phyloP scores from a whole-genome alignment of 768 basidiomycete genomes.

The Plicaturopsis crispa region DNA sequence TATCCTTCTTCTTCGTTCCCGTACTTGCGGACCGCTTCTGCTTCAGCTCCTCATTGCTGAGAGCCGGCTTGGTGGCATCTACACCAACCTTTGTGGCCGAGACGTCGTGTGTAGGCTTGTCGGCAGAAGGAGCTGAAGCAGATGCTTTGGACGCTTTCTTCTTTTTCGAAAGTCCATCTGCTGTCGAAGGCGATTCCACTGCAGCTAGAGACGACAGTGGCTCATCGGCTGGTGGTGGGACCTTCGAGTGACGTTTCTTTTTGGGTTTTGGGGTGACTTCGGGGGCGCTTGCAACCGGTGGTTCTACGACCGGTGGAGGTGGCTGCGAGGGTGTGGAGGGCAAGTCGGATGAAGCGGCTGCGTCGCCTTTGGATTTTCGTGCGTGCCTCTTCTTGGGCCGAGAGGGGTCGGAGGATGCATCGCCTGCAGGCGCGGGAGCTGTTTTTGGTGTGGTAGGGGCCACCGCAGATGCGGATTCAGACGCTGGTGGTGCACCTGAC shows the following conservation, averaged over 20 bases:
- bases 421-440: too few relatives aligned
- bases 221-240: too few relatives aligned
- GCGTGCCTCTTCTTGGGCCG: neutral
- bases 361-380: slow-evolving; percentile 2
- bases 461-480: too few relatives aligned
- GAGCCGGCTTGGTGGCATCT: slow-evolving; percentile 5
- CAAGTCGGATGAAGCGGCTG: neutral
- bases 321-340: neutral
- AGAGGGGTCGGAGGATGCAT: too few relatives aligned
- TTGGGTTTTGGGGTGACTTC: slow-evolving; percentile 1
- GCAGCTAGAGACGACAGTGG: too few relatives aligned
- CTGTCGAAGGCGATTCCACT: too few relatives aligned
- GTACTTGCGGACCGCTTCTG: slow-evolving; percentile 36
- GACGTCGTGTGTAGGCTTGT: too few relatives aligned
- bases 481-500: neutral
- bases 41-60: slow-evolving; percentile 42
- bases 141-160: slow-evolving; percentile 6
- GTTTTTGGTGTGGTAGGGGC: too few relatives aligned
- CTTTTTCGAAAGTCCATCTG: neutral
- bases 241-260: neutral
- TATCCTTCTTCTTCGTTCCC: slow-evolving; percentile 55
- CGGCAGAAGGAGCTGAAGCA: slow-evolving; percentile 6
- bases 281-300: neutral
- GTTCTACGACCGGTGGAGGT: neutral
- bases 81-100: slow-evolving; percentile 2